Evolutionary conservation across 148 eudicot species (phyloP), one percentile per base, ranked within the genome.

Genomic region (Silene latifolia): DNA sequence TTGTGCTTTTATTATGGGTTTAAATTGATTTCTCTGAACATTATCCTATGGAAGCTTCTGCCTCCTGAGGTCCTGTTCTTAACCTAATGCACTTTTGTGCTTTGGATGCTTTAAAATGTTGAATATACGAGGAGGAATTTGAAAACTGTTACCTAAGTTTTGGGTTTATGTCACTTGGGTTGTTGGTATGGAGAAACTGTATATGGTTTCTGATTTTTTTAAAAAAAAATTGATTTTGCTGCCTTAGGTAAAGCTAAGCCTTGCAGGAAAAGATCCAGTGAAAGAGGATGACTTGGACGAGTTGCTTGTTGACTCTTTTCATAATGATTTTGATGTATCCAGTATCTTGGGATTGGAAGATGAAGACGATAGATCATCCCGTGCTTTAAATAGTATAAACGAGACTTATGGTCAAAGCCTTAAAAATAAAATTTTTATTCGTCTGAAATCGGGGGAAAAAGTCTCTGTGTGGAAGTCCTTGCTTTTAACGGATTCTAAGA

Each of bases 271-370:
- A 79, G 80, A 74, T 51, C 87, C 77, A 35, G 68, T 91, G 78
- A 89, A 82, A 75, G 98, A 88, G 84, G 97, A 91, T 71, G 96
- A 89, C 71, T 88, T 90, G 80, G 97, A 88, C 66, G 93, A 91
- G 81, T 82, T 78, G 17, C 79, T 89, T 42, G 84, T 86, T 21
- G 92, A 83, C 58, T 82, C 96, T 46, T 84, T 87, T 27, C 73
- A 80, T 42, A 81, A 81, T 77, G 96, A 94, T 79, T 86, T 82
- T 78, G 97, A 94, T 71, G 77, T 93, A 69, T 93, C 98, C 11
- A 91, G 98, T 75, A 90, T 91, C 77, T 94, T 97, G 2, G 98
- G 97, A 57, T 94, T 96, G 35, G 97, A 94, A 63, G 97, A 91
- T 78, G 97, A 94, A 77, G 86, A 82, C 72, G 90, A 91, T 70